Conservation (phyloP, 768 basidiomycete species). For the Auricularia cornea region DNA sequence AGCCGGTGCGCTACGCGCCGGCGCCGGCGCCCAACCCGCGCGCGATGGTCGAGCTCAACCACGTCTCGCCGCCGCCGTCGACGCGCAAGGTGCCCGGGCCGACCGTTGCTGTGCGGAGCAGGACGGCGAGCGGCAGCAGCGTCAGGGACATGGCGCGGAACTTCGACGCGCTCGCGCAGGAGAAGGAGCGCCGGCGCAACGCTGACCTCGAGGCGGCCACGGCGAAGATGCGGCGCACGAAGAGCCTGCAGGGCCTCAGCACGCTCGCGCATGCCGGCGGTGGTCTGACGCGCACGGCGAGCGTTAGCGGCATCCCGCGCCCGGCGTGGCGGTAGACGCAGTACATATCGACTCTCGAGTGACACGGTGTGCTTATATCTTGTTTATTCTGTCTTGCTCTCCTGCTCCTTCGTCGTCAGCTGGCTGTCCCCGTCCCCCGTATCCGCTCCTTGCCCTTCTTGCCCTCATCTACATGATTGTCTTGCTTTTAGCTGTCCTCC, state of each 20-base stretch:
- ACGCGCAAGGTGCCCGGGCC: constrained; percentile 18
- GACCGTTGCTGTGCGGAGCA: constrained; percentile 2
- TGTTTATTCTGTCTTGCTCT: neutral
- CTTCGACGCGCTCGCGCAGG: constrained; percentile 35
- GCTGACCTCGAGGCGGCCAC: neutral
- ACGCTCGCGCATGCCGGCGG: neutral
- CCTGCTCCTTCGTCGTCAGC: neutral
- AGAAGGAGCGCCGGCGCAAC: neutral
- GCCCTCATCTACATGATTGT: neutral
- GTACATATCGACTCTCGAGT: neutral
- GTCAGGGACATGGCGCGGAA: constrained; percentile 63
- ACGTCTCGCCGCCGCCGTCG: constrained; percentile 32
- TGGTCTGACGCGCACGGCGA: neutral
- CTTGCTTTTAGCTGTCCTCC: neutral
- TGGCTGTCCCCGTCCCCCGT: neutral
- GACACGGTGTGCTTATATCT: neutral
- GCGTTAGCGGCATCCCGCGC: neutral
- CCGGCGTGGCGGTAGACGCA: neutral
- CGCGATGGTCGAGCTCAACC: constrained; percentile 43
- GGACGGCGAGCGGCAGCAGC: constrained; percentile 59
- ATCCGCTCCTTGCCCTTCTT: neutral
- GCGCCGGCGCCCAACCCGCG: neutral
- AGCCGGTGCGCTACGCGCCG: neutral
- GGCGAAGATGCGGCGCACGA: neutral
- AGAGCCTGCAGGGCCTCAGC: neutral